phyloP scores from a whole-genome alignment of 2,329 filamentous ascomycete species.

The Ophiostoma himal-ulmi region DNA sequence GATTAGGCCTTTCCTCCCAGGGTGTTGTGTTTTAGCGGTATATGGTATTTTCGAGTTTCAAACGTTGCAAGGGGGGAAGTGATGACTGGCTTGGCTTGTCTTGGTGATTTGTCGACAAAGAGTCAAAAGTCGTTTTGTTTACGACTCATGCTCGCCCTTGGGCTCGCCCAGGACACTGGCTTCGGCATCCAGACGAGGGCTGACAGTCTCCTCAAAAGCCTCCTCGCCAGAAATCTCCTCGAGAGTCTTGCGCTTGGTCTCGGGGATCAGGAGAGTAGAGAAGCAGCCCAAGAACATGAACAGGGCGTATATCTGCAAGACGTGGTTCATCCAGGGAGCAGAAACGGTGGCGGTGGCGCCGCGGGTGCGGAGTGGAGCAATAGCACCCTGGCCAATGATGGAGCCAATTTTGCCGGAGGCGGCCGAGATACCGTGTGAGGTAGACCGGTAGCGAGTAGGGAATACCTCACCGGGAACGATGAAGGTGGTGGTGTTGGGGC shows the following conservation, averaged over 20 bases:
- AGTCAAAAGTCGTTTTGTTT: neutral
- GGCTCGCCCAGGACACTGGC: slow-evolving; percentile 2
- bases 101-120: neutral
- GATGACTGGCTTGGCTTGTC: neutral
- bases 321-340: slow-evolving; percentile 67
- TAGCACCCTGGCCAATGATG: slow-evolving; percentile 53
- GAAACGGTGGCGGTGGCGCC: slow-evolving; percentile 38
- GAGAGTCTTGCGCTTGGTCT: slow-evolving; percentile 69
- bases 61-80: neutral
- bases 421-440: slow-evolving; percentile 53
- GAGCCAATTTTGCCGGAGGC: slow-evolving; percentile 51
- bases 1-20: slow-evolving; percentile 8
- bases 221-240: slow-evolving; percentile 49
- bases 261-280: slow-evolving; percentile 64
- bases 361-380: slow-evolving; percentile 47
- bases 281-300: slow-evolving; percentile 71
- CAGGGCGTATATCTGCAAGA: slow-evolving; percentile 66
- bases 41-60: neutral
- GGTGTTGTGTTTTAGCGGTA: slow-evolving; percentile 1
- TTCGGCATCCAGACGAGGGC: neutral
- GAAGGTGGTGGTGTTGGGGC: slow-evolving; percentile 53
- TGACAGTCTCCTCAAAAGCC: neutral
- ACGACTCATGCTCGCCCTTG: slow-evolving; percentile 21
- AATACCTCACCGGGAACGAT: slow-evolving; percentile 53
- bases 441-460: slow-evolving; percentile 52